These are phyloP conservation scores for Colletotrichum sp. DNA, from an alignment of 2,329 filamentous ascomycete species.

Conservation along the genomic window DNA sequence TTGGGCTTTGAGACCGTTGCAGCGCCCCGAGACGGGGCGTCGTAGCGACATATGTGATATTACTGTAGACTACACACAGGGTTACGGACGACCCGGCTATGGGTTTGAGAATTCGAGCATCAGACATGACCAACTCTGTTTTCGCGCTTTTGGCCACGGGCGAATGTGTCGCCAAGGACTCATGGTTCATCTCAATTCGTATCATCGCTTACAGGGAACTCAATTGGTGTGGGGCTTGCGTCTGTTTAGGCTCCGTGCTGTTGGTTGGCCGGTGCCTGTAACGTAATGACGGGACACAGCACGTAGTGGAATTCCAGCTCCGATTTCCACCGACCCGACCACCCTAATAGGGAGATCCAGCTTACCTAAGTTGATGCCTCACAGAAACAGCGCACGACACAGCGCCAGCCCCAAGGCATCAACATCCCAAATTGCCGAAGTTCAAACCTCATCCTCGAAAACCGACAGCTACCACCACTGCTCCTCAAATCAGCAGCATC, in stretches of 20 bases:
- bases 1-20: background rate
- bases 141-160: background rate
- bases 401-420: constrained; percentile 37
- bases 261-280: background rate
- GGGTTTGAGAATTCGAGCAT: background rate
- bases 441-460: constrained; percentile 36
- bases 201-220: background rate
- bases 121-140: background rate
- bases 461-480: constrained; percentile 22
- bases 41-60: constrained; percentile 20
- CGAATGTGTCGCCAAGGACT: background rate
- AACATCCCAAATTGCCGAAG: constrained; percentile 47
- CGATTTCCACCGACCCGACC: constrained; percentile 16
- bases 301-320: background rate
- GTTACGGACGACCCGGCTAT: background rate
- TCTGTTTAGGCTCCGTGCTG: background rate
- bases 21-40: background rate
- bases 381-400: background rate
- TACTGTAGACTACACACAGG: constrained; percentile 17
- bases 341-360: background rate
- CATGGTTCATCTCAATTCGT: background rate
- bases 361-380: constrained; percentile 41
- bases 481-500: constrained; percentile 18
- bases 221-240: background rate
- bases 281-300: background rate